Base-by-base conservation (phyloP, 2,329 filamentous ascomycete genomes). In the Aspergillus latus region DNA sequence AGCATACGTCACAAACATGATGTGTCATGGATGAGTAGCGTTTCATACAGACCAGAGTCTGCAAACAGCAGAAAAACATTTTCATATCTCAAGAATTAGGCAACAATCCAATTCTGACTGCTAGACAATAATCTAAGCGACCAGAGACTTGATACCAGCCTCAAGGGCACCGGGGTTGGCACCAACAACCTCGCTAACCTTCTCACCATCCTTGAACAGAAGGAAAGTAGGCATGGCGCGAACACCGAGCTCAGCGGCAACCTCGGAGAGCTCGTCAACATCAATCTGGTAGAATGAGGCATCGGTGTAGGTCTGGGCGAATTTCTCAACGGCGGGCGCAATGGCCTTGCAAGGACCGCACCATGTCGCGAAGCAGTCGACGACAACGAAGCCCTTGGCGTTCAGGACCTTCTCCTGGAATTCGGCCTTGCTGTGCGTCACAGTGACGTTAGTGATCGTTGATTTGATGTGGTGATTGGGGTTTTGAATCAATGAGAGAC, bases 301-400 rank as follows among this genome's bases (percentile, higher is more conserved):
- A 64, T 79, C 73, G 62, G 82, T 74, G 78, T 83, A 84, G 57
- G 76, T 72, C 43, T 87, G 74, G 68, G 63, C 84, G 72, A 76
- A 88, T 82, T 87, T 81, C 66, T 82, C 82, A 56, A 96, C 79
- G 60, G 86, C 76, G 58, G 92, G 93, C 15, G 91, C 85, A 68
- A 97, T 94, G 67, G 87, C 83, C 82, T 92, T 96, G 88, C 93
- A 97, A 59, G 93, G 93, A 59, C 91, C 92, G 80, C 93, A 97
- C 92, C 92, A 97, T 61, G 80, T 85, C 55, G 92, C 92, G 75
- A 88, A 92, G 79, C 86, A 92, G 80, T 97, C 93, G 68, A 97
- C 79, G 59, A 97, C 78, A 66, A 96, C 59, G 62, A 89, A 74
- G 52, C 80, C 81, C 68, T 85, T 76, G 61, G 64, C 51, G 54